A percentile compares a stretch with the other conserved stretches of the same genome.
Conservation (phyloP, 208 protist genomes). For the Wallacemonas sp. region DNA sequence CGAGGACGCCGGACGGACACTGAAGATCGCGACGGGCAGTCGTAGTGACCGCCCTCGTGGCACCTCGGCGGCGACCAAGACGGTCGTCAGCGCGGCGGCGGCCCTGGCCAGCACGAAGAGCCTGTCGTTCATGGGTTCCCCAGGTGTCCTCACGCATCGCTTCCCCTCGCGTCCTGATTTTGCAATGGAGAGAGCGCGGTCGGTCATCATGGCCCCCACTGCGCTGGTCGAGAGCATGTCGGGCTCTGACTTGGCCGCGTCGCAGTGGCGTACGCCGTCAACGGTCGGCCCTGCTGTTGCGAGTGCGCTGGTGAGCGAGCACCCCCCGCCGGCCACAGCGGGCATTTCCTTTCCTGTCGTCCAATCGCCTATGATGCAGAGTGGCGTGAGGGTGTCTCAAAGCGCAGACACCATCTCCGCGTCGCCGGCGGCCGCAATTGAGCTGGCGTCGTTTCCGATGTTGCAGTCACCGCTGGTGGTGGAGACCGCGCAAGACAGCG, state of each 20-base stretch:
- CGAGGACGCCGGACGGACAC: constrained; percentile 4
- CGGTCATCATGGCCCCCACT: neutral
- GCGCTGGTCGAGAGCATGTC: neutral
- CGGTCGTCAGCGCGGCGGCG: no score
- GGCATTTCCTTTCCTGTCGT: neutral
- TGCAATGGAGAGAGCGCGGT: neutral
- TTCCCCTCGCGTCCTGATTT: constrained; percentile 10
- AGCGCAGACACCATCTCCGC: neutral
- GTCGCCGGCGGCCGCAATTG: neutral
- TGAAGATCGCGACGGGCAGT: neutral
- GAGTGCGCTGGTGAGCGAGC: neutral
- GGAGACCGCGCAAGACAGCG: neutral
- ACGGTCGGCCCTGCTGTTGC: no score
- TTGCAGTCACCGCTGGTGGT: neutral
- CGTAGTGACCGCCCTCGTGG: neutral
- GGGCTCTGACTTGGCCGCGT: neutral
- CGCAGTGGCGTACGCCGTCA: no score
- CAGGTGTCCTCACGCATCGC: neutral
- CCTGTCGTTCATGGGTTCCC: no score
- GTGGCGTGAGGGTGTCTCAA: no score
- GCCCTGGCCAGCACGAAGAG: no score
- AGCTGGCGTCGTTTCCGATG: neutral
- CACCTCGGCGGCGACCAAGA: neutral
- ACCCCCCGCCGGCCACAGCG: neutral
- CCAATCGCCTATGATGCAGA: neutral